Conservation (phyloP, 1,139 yeast genomes). For the Schizosaccharomyces versatilis region DNA sequence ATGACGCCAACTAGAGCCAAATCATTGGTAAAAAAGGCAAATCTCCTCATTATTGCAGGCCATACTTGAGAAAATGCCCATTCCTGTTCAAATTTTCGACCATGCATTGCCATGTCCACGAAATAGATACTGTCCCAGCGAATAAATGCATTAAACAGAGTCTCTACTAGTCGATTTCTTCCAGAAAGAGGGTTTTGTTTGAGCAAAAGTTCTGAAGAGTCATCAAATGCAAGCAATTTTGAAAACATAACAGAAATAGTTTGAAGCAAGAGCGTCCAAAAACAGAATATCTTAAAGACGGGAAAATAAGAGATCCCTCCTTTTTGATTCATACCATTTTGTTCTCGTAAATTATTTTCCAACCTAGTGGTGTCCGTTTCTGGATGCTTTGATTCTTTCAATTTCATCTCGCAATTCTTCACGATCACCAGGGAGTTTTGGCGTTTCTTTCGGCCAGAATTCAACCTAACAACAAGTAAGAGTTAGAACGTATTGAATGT, state of each 20-base stretch:
- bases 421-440: background rate
- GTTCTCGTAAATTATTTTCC: too few relatives aligned
- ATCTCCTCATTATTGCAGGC: background rate
- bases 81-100: conserved; percentile 52
- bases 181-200: background rate
- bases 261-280: background rate
- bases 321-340: background rate
- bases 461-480: background rate
- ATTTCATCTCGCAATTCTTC: background rate
- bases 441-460: background rate
- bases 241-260: background rate
- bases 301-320: background rate
- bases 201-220: background rate
- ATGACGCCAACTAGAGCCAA: background rate
- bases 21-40: background rate
- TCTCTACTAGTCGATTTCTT: background rate
- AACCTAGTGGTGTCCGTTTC: too few relatives aligned
- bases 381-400: background rate
- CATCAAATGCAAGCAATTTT: background rate
- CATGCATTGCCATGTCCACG: conserved; percentile 31
- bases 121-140: conserved; percentile 75
- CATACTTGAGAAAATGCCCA: conserved; percentile 35
- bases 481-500: too few relatives aligned
- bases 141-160: background rate
- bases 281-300: background rate